Percentiles rank a stretch among this genome's conserved stretches.
These are phyloP conservation scores for Aristolochia contorta DNA, from an alignment of 164 flowering plant genomes.

Conservation along the genomic window DNA sequence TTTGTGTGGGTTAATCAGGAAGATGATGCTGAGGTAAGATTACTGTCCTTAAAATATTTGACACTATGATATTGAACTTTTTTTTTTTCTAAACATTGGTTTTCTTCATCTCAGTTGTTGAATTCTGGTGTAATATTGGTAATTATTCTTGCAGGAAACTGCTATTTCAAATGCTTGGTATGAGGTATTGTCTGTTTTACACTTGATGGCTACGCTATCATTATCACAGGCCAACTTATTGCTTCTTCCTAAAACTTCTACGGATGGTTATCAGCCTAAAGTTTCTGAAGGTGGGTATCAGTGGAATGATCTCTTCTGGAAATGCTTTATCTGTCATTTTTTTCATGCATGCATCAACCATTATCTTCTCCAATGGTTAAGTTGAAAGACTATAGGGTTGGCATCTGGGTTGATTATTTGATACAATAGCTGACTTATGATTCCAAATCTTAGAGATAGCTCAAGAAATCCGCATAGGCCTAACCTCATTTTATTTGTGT, in stretches of 20 bases:
- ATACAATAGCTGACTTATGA: too few relatives aligned
- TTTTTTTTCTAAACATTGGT: neutral
- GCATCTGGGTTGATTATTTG: too few relatives aligned
- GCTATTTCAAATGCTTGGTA: conserved; percentile 85
- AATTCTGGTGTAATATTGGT: neutral
- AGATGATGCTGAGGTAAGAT: conserved; percentile 73
- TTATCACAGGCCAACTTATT: conserved; percentile 78
- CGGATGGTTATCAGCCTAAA: conserved; percentile 84
- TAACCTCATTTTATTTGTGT: too few relatives aligned
- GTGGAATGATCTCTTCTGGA: neutral
- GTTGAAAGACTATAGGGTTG: too few relatives aligned
- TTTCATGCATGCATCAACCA: neutral
- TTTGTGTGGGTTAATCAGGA: conserved; percentile 95
- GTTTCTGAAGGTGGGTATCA: conserved; percentile 67
- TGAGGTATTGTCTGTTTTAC: conserved; percentile 84
- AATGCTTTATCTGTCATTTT: too few relatives aligned
- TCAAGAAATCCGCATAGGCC: too few relatives aligned
- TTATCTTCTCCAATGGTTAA: neutral
- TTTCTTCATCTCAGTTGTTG: neutral
- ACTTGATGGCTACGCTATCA: conserved; percentile 81
- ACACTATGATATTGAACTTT: neutral
- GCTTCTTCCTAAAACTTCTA: conserved; percentile 77
- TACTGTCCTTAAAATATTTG: neutral
- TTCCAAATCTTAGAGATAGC: too few relatives aligned
- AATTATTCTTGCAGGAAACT: conserved; percentile 55